Conservation (phyloP, 2,329 filamentous ascomycete genomes). For the Ceratocystis huliohia region DNA sequence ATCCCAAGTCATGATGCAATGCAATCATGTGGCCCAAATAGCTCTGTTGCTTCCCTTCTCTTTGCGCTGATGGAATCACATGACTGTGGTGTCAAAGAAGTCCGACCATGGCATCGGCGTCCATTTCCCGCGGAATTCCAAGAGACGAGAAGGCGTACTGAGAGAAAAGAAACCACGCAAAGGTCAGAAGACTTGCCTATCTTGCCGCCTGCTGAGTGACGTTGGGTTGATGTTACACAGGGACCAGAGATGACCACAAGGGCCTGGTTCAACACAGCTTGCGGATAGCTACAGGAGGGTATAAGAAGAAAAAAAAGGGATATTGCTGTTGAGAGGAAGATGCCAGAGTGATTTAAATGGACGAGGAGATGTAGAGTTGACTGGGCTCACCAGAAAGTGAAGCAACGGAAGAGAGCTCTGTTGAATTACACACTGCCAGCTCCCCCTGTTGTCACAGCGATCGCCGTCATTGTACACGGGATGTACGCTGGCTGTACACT, state of each 20-base stretch:
- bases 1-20: neutral
- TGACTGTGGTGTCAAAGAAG: neutral
- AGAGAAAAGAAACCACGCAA: neutral
- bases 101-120: neutral
- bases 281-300: neutral
- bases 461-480: neutral
- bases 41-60: neutral
- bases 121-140: too few species aligned
- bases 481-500: neutral
- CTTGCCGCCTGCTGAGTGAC: conserved; percentile 1
- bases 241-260: too few species aligned
- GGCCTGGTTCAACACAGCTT: neutral
- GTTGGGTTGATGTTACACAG: neutral
- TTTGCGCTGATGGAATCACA: neutral
- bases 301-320: too few species aligned
- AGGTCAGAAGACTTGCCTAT: neutral
- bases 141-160: too few species aligned
- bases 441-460: conserved; percentile 1
- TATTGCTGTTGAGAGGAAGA: too few species aligned
- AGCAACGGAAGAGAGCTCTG: neutral
- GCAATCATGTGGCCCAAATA: neutral
- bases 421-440: neutral
- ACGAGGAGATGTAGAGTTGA: too few species aligned
- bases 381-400: neutral
- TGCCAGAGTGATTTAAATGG: too few species aligned